Evolutionary conservation across 495 filamentous ascomycete species (phyloP), one percentile per base, ranked within the genome.

Genomic region (Astrocystis sublimbata): DNA sequence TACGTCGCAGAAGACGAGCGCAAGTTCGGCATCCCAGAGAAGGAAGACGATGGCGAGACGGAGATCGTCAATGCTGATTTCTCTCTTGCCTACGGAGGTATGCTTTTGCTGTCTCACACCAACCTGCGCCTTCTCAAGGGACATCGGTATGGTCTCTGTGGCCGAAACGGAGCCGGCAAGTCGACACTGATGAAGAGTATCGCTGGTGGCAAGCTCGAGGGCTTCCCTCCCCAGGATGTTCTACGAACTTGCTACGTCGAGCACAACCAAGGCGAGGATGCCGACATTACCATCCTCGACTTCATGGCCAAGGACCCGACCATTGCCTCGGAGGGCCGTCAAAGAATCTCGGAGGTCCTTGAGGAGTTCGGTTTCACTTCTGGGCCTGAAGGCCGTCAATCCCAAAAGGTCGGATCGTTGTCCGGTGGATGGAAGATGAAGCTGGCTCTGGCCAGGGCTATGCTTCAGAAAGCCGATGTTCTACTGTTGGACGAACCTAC

Each of bases 381-480:
- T 65, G 93, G 93, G 9, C 92, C 92, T 0, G 89, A 94, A 64
- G 96, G 94, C 60, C 87, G 89, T 28, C 93, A 97, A 73, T 81
- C 86, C 31, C 88, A 96, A 71, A 88, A 85, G 51, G 96, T 98
- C 57, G 93, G 94, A 61, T 96, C 93, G 28, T 81, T 98, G 19
- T 99, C 94, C n/a, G 94, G 94, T 73, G 94, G 94, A 70, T 99
- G 94, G 94, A 98, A 99, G 85, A 99, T 99, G 94, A 99, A 99
- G 86, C 79, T 99, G 58, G 94, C 94, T 59, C 81, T 99, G 67
- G 94, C 96, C 54, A 86, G 94, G 69, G 94, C 94, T 62, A 98
- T 99, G 94, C 83, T 99, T 65, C 89, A 90, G 83, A 90, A 88
- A 72, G 94, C 94, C 36, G 93, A 99, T 75, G 93, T 99, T 42